Percentiles rank a stretch among this genome's conserved stretches.
Evolutionary conservation across 352 stramenopile genomes (phyloP).

Genomic region (Phytophthora capsici): DNA sequence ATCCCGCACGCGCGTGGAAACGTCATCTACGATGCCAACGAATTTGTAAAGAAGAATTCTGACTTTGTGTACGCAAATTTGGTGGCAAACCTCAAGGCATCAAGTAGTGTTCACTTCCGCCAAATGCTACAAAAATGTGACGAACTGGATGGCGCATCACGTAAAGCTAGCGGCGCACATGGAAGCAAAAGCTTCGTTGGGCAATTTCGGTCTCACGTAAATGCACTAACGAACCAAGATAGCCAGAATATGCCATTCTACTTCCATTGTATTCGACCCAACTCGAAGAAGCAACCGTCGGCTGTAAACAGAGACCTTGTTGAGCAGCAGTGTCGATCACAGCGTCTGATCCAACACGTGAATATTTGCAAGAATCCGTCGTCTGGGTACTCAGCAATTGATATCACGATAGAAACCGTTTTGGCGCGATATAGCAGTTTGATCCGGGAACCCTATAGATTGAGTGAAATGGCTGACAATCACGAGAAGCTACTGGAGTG

Average conservation of each 20-base stretch:
- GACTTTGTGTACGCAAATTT: slow-evolving; percentile 57
- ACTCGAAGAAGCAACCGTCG: slow-evolving; percentile 38
- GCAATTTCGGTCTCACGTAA: slow-evolving; percentile 55
- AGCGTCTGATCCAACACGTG: slow-evolving; percentile 44
- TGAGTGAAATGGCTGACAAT: slow-evolving; percentile 13
- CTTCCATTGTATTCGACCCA: slow-evolving; percentile 61
- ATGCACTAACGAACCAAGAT: slow-evolving; percentile 25
- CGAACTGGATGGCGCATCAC: neutral
- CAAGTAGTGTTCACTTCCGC: slow-evolving; percentile 32
- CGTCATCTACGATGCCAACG: slow-evolving; percentile 62
- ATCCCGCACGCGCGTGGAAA: slow-evolving; percentile 56
- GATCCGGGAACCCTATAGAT: slow-evolving; percentile 14
- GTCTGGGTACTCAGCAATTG: slow-evolving; percentile 34
- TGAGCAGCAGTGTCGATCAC: slow-evolving; percentile 39
- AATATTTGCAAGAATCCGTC: slow-evolving; percentile 25
- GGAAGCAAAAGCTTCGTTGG: slow-evolving; percentile 41
- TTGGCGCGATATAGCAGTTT: slow-evolving; percentile 41
- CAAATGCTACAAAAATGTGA: slow-evolving; percentile 33
- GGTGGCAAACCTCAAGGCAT: slow-evolving; percentile 39
- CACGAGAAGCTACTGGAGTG: slow-evolving; percentile 25
- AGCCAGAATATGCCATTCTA: slow-evolving; percentile 46
- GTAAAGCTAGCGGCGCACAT: slow-evolving; percentile 3
- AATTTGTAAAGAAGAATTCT: slow-evolving; percentile 79
- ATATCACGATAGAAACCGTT: slow-evolving; percentile 29
- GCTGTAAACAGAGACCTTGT: slow-evolving; percentile 37